phyloP scores from a whole-genome alignment of 306 rosid species.

The Adenanthera pavonina region DNA sequence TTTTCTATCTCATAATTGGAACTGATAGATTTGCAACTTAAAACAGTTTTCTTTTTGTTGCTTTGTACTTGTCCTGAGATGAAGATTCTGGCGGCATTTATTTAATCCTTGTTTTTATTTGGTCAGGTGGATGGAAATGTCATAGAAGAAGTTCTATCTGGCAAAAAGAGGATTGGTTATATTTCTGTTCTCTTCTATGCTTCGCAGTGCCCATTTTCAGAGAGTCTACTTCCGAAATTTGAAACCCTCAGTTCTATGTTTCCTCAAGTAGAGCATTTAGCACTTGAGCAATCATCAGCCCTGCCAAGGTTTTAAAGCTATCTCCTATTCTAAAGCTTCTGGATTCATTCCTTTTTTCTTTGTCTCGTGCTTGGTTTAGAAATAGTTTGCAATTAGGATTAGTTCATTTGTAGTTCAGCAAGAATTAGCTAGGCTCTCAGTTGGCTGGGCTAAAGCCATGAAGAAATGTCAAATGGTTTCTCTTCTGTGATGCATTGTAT shows the following conservation, averaged over 20 bases:
- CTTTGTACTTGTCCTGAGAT: background rate
- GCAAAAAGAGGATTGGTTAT: conserved; percentile 45
- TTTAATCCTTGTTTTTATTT: conserved; percentile 20
- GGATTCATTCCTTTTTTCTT: conserved; percentile 24
- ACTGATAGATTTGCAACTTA: conserved; percentile 1
- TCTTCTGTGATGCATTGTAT: conserved; percentile 7
- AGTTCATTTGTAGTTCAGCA: conserved; percentile 18
- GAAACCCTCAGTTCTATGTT: conserved; percentile 72
- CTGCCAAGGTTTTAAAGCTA: conserved; percentile 69
- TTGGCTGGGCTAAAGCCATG: conserved; percentile 26
- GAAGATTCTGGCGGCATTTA: conserved; percentile 14
- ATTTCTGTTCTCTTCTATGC: conserved; percentile 67
- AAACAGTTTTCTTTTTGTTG: background rate
- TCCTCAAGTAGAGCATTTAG: conserved; percentile 79
- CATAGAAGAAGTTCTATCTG: conserved; percentile 61
- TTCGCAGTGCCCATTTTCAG: conserved; percentile 86
- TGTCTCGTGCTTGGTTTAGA: conserved; percentile 30
- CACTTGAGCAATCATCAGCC: conserved; percentile 74
- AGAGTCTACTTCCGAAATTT: conserved; percentile 51
- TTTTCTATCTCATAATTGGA: conserved; percentile 2
- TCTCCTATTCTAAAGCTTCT: conserved; percentile 22
- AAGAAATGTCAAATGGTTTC: conserved; percentile 22
- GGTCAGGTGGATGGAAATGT: conserved; percentile 71
- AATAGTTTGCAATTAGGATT: conserved; percentile 1
- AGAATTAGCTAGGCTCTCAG: conserved; percentile 22